A percentile compares a stretch with the other conserved stretches of the same genome.
These are phyloP conservation scores for Sporothrix pallida DNA, from an alignment of 2,329 filamentous ascomycete species.

Conservation along the genomic window DNA sequence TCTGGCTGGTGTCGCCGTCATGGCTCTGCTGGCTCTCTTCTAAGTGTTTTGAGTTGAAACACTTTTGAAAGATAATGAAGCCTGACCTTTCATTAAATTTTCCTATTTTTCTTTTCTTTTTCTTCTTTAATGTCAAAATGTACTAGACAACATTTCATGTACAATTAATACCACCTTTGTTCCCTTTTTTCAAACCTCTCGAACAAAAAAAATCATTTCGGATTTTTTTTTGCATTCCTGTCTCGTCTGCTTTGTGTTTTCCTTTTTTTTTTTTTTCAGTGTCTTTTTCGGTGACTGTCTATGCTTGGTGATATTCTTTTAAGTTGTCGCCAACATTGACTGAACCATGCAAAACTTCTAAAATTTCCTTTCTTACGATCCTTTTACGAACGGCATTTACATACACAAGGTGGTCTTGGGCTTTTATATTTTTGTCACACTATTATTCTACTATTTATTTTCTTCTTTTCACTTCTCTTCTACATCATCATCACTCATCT, in stretches of 20 bases:
- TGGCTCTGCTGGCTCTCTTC: constrained; percentile 54
- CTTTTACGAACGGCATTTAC: constrained; percentile 54
- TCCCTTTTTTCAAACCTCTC: constrained; percentile 6
- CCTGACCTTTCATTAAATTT: constrained; percentile 13
- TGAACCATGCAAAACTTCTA: constrained; percentile 7
- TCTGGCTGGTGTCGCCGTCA: constrained; percentile 52
- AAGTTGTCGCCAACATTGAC: not conserved
- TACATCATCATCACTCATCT: not conserved
- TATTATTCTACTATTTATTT: constrained; percentile 27
- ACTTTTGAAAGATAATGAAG: not conserved
- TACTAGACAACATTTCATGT: constrained; percentile 31
- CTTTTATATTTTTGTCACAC: constrained; percentile 26
- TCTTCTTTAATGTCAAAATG: constrained; percentile 44
- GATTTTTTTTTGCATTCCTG: not conserved
- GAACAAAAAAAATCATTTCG: not conserved
- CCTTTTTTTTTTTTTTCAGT: constrained; percentile 2
- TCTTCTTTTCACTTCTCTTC: not conserved
- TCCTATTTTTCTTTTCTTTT: constrained; percentile 14
- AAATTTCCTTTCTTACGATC: constrained; percentile 59
- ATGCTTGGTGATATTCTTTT: not conserved
- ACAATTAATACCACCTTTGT: constrained; percentile 34
- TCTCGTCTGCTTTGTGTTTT: constrained; percentile 12
- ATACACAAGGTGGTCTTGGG: constrained; percentile 40
- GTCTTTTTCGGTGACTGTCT: constrained; percentile 11
- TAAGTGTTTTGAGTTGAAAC: constrained; percentile 44